Conservation (phyloP, 345 rosid genomes). For the rapeseed (Brassica napus) region Da-Ae NC_063437.1:13805501-13806000, state of each 20-base stretch:
- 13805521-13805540: conserved; percentile 1
- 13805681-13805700: conserved; percentile 8
- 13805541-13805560: conserved; percentile 18
- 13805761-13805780: conserved; percentile 48
- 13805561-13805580: conserved; percentile 36
- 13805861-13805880: conserved; percentile 22
- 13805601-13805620: conserved; percentile 18
- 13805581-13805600: conserved; percentile 34
- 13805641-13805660: conserved; percentile 29
- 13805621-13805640: conserved; percentile 27
- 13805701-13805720: conserved; percentile 19
- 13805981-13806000: too few species aligned
- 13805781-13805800: not conserved
- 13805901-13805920: not conserved
- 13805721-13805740: conserved; percentile 41
- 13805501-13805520: conserved; percentile 20
- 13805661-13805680: conserved; percentile 27
- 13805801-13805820: not conserved
- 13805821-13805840: conserved; percentile 14
- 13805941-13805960: too few species aligned
- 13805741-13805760: conserved; percentile 53
- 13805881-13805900: not conserved
- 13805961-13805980: too few species aligned
- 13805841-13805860: conserved; percentile 32
- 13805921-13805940: not conserved